Evolutionary conservation across 139 green algal genomes (phyloP), one percentile per base, ranked within the genome.

Genomic region (Axilococcus clingmanii): DNA sequence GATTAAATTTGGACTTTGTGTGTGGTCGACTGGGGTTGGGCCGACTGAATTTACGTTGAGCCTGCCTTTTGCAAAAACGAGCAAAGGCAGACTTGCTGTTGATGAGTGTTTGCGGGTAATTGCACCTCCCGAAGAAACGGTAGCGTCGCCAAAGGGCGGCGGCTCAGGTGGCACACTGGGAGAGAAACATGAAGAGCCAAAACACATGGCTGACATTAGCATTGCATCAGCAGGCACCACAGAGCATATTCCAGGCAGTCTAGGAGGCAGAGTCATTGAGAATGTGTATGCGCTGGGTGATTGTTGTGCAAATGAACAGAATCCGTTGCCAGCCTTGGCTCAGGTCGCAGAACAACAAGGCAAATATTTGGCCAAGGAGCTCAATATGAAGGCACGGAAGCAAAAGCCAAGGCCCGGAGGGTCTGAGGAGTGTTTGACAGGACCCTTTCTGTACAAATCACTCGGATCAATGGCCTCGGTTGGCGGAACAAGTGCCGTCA

Each of bases 341-440:
- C 86, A 94, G 79, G 85, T 91, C 32, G 87, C 87, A 7, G 86
- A 96, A 66, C 89, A 96, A 70, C 84, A 95, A 64, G 87, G 88
- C 28, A 69, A 69, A 40, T 95, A 89, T 68, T 59, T 95, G 25
- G 86, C 88, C 1, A 29, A 35, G 5, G 16, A 59, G 15, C 71
- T 95, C 4, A 92, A 95, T 48, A n/a, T n/a, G n/a, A n/a, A n/a
- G n/a, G n/a, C n/a, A 2, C 24, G 33, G 5, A n/a, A 59, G 15
- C 71, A 96, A 5, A 92, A 95, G 45, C 53, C 24, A 5, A 48
- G 19, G 19, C 16, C 19, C 19, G 41, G 19, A 29, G n/a, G 22
- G 25, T 29, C 24, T 7, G 20, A 48, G 1, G 25, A 9, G 33
- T 17, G 12, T 38, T 12, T 38, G 9, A 38, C 33, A 9, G 33